Percentiles rank a stretch among this genome's conserved stretches.
phyloP scores from a whole-genome alignment of 257 asterid genomes.

The Nicotiana sylvestris region DNA sequence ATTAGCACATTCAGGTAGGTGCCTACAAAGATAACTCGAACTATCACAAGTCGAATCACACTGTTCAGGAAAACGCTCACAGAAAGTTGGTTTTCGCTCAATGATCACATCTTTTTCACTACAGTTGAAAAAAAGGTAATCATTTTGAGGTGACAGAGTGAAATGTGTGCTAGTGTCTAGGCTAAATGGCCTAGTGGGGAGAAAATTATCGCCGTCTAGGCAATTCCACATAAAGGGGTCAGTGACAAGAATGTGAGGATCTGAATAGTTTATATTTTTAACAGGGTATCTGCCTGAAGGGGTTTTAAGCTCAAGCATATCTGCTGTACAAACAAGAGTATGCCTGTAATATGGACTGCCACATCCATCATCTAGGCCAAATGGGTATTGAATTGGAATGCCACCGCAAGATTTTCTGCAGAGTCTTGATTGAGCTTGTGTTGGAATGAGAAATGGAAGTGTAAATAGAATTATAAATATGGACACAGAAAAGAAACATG shows the following conservation, averaged over 20 bases:
- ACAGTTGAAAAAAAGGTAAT: conserved; percentile 87
- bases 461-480: conserved; percentile 4
- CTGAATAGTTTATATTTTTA: conserved; percentile 57
- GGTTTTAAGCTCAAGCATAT: conserved; percentile 50
- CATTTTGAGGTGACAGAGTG: conserved; percentile 59
- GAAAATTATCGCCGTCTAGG: conserved; percentile 48
- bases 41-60: conserved; percentile 92
- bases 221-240: conserved; percentile 89
- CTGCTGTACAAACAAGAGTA: conserved; percentile 58
- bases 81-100: conserved; percentile 65
- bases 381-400: conserved; percentile 71
- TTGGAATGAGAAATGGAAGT: conserved; percentile 11
- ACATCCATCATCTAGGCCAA: conserved; percentile 91
- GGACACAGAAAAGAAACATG: background rate
- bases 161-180: conserved; percentile 79
- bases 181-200: conserved; percentile 70
- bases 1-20: conserved; percentile 56
- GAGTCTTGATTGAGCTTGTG: conserved; percentile 38
- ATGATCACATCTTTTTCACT: conserved; percentile 57
- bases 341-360: conserved; percentile 77
- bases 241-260: conserved; percentile 64
- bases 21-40: conserved; percentile 72
- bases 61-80: conserved; percentile 80
- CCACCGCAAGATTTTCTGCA: conserved; percentile 73
- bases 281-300: conserved; percentile 77